A percentile compares a stretch with the other conserved stretches of the same genome.
Conservation (phyloP, 768 basidiomycete species). For the Hygrophoropsis aurantiaca region DNA sequence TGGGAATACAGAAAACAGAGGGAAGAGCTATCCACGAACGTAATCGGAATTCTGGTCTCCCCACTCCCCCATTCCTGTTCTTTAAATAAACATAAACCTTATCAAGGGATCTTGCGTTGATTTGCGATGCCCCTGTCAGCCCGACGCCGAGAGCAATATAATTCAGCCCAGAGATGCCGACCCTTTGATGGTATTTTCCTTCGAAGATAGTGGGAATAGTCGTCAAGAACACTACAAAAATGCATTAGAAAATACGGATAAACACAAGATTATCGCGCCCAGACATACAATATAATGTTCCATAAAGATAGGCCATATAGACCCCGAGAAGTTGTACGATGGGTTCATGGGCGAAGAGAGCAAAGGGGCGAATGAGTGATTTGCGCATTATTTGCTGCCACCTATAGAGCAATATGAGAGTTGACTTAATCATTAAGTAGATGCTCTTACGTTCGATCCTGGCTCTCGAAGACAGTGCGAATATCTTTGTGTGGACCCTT, state of each 20-base stretch:
- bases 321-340: slow-evolving; percentile 67
- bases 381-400: slow-evolving; percentile 51
- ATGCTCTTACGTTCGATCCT: slow-evolving; percentile 43
- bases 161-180: slow-evolving; percentile 64
- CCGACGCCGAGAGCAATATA: slow-evolving; percentile 75
- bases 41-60: slow-evolving; percentile 54
- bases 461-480: slow-evolving; percentile 47
- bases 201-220: slow-evolving; percentile 62
- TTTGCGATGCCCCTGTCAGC: slow-evolving; percentile 47
- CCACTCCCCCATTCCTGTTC: slow-evolving; percentile 51
- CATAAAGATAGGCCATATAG: slow-evolving; percentile 74
- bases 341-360: slow-evolving; percentile 56
- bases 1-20: background rate
- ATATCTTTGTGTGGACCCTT: slow-evolving; percentile 39
- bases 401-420: slow-evolving; percentile 26
- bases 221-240: slow-evolving; percentile 59
- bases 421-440: background rate
- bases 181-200: slow-evolving; percentile 48
- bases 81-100: slow-evolving; percentile 50
- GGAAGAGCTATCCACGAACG: slow-evolving; percentile 29
- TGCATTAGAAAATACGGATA: background rate
- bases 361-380: slow-evolving; percentile 68
- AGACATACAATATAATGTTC: slow-evolving; percentile 52
- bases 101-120: slow-evolving; percentile 60
- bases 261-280: too few species aligned